Evolutionary conservation across 176 grass and related monocot species (phyloP), one percentile per base, ranked within the genome.

Genomic region (Musa acuminata): DNA sequence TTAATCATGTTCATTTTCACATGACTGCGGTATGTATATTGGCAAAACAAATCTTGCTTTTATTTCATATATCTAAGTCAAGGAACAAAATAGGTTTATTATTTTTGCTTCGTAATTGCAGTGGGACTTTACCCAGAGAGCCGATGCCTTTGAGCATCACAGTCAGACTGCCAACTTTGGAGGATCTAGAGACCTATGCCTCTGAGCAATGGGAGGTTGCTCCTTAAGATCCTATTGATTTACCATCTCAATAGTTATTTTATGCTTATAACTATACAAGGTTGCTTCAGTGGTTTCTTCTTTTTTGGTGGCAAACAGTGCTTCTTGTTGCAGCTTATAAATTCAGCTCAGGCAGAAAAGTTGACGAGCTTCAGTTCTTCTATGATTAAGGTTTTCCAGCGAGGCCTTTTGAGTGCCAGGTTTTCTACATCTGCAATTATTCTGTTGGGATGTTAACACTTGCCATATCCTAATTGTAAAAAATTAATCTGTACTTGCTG

Each of bases 291-390:
- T 11, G 14, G 53, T 64, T 51, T 76, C 48, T 52, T 76, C 51
- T 13, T 2, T 78, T 78, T 76, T 20, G 51, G 69, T 27, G 53
- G 17, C 22, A 62, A 80, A 77, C 62, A 97, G 94, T 62, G 83
- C 69, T 97, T 97, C 73, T 83, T 97, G 84, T 79, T 97, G 85
- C 94, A 97, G 87, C 81, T 97, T 67, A 97, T 97, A 80, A 97
- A 93, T 80, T 97, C 94, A 64, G 80, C 90, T 82, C 94, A 97
- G 91, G 87, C 87, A 9, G 90, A 90, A 73, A 90, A 78, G 72
- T 76, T 64, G 50, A 84, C 83, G 51, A 88, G 77, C 70, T 93
- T 97, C 84, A 92, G 87, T 80, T 87, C 87, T 52, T 87, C 90
- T 62, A 85, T 93, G 94, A 97, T 97, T 77, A 88, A 65, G 76